These are phyloP conservation scores for Lagenidium sp. DNA, from an alignment of 352 stramenopile species.

Conservation along the genomic window DNA sequence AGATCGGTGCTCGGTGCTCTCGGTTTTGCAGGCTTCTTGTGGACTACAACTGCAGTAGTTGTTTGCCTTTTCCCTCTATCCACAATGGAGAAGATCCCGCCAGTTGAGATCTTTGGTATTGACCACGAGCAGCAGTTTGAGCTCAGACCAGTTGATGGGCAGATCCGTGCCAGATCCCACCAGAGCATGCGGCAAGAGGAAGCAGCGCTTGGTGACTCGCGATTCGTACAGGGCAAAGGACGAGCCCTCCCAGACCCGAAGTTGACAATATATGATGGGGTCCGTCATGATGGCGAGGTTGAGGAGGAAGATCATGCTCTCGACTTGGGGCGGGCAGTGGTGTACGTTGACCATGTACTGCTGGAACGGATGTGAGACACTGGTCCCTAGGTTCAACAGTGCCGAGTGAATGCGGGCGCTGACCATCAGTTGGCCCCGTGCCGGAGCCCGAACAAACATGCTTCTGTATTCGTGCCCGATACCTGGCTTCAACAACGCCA, in stretches of 20 bases:
- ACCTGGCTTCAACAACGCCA: too few species aligned
- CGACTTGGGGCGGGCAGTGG: background rate
- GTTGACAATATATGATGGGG: constrained; percentile 3
- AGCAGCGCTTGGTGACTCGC: background rate
- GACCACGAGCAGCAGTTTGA: constrained; percentile 2
- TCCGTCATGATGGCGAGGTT: constrained; percentile 14
- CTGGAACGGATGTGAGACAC: too few species aligned
- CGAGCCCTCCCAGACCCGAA: background rate
- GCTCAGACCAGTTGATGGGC: constrained; percentile 5
- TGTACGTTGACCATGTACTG: background rate
- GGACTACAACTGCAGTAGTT: too few species aligned
- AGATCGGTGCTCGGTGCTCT: too few species aligned
- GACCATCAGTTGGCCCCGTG: too few species aligned
- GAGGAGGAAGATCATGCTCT: constrained; percentile 8
- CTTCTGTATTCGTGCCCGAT: too few species aligned
- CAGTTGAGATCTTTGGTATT: constrained; percentile 4
- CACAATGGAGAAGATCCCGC: constrained; percentile 8
- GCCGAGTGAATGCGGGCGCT: too few species aligned
- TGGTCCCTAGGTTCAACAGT: too few species aligned
- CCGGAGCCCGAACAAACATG: too few species aligned
- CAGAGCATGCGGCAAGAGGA: constrained; percentile 3
- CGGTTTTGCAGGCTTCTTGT: too few species aligned
- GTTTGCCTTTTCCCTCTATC: background rate
- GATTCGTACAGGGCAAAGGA: constrained; percentile 5
- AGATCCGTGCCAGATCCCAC: background rate